These are phyloP conservation scores for Dillenia suffruticosa DNA, from an alignment of 164 flowering plant genomes.

Conservation along the genomic window DNA sequence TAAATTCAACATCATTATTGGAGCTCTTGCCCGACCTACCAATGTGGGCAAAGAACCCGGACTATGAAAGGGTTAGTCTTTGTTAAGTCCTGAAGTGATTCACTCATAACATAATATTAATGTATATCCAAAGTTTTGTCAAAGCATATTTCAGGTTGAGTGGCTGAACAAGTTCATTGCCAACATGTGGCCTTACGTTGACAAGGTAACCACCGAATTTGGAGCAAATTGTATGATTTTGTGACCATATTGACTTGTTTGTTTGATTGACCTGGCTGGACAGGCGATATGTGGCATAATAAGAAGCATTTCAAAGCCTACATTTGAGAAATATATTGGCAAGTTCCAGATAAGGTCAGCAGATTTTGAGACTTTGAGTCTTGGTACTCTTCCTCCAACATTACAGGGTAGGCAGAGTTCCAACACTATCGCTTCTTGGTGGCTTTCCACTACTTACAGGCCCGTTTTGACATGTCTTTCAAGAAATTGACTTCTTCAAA, in stretches of 20 bases:
- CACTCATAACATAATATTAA: background rate
- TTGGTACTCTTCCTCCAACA: slow-evolving; percentile 75
- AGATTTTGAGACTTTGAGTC: slow-evolving; percentile 55
- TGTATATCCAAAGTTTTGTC: no score
- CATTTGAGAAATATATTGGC: slow-evolving; percentile 67
- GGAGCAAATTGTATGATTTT: background rate
- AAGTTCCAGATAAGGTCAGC: slow-evolving; percentile 51
- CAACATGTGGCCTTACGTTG: slow-evolving; percentile 82
- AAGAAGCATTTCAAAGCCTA: slow-evolving; percentile 43
- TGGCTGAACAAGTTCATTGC: slow-evolving; percentile 73
- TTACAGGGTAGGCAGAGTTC: slow-evolving; percentile 37
- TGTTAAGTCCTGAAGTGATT: background rate
- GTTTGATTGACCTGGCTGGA: slow-evolving; percentile 1
- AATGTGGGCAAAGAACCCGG: slow-evolving; percentile 45
- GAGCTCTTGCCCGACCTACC: slow-evolving; percentile 38
- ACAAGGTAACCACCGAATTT: slow-evolving; percentile 37
- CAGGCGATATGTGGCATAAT: slow-evolving; percentile 63
- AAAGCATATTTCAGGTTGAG: slow-evolving; percentile 51
- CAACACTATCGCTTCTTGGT: no score
- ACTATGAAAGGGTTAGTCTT: slow-evolving; percentile 37
- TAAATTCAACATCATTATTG: slow-evolving; percentile 20
- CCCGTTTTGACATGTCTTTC: no score
- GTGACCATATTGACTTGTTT: background rate
- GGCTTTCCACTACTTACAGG: no score
- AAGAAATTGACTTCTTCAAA: no score